Evolutionary conservation across 2,329 filamentous ascomycete genomes (phyloP).

Genomic region (Samsoniella hepiali): DNA sequence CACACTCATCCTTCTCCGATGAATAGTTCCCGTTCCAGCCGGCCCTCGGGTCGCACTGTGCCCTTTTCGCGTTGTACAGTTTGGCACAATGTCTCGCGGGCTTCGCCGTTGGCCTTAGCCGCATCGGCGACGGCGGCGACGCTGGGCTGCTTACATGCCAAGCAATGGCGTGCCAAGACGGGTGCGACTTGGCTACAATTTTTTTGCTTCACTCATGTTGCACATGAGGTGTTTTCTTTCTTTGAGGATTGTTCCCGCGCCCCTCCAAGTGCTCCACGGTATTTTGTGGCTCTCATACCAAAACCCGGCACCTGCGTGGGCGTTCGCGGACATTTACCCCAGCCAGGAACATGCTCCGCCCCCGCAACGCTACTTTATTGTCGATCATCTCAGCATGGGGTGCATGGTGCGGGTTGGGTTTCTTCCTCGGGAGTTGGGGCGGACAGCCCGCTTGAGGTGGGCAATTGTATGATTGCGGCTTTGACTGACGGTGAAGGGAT

Average conservation of each 20-base stretch:
- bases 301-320: background rate
- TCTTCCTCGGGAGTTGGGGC: background rate
- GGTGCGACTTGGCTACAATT: background rate
- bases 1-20: background rate
- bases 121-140: background rate
- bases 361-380: background rate
- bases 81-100: background rate
- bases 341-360: slow-evolving; percentile 14
- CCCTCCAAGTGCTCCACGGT: background rate
- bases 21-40: background rate
- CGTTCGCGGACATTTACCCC: slow-evolving; percentile 12
- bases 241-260: background rate
- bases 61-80: background rate
- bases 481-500: background rate
- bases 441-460: background rate
- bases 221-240: background rate
- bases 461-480: background rate
- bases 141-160: background rate
- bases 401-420: background rate
- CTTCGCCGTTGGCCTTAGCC: background rate
- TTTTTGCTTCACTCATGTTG: background rate
- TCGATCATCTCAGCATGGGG: slow-evolving; percentile 9
- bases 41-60: background rate
- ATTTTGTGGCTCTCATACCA: background rate
- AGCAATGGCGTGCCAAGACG: background rate